phyloP scores from a whole-genome alignment of 2,329 filamentous ascomycete genomes.

The Fusarium liriodendri region DNA sequence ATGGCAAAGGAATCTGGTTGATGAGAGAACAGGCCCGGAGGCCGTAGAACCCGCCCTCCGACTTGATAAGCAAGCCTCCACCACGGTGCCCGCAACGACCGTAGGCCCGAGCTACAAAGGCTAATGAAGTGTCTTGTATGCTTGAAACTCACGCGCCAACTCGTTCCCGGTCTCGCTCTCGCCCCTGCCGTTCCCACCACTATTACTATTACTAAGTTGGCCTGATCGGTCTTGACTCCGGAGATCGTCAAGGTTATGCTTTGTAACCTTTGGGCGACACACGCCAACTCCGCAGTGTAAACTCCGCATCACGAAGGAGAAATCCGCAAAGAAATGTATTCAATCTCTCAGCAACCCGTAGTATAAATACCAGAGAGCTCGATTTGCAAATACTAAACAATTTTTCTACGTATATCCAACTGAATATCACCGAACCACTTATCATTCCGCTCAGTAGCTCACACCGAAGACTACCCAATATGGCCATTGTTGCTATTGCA shows the following conservation, averaged over 20 bases:
- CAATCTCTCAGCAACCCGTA: too few relatives aligned
- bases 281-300: background rate
- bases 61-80: background rate
- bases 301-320: background rate
- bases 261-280: background rate
- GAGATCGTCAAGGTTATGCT: background rate
- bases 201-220: background rate
- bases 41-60: too few relatives aligned
- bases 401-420: too few relatives aligned
- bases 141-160: background rate
- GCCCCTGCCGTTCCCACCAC: background rate
- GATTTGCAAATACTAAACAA: too few relatives aligned
- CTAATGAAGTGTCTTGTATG: background rate
- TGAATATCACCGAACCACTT: too few relatives aligned
- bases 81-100: background rate
- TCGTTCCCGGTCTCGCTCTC: background rate
- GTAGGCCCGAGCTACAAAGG: background rate
- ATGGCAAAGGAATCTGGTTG: too few relatives aligned
- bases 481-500: background rate
- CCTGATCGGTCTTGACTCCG: background rate
- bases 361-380: too few relatives aligned
- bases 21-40: too few relatives aligned
- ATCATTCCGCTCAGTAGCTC: too few relatives aligned
- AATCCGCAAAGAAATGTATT: background rate
- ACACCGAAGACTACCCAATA: too few relatives aligned